phyloP scores from a whole-genome alignment of 768 basidiomycete genomes.

The Phanerochaete carnosa region DNA sequence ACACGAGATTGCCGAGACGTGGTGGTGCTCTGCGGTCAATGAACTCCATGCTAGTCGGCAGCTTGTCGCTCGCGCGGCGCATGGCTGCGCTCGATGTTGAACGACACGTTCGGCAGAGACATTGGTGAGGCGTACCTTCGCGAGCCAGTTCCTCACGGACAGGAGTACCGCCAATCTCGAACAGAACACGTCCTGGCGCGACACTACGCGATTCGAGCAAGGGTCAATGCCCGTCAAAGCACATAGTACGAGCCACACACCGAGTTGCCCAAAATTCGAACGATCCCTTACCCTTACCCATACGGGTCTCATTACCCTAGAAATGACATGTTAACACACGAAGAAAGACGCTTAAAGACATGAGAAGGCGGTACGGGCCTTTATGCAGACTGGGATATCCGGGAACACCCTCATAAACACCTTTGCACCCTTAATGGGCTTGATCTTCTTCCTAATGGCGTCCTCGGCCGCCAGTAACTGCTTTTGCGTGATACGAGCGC shows the following conservation, averaged over 20 bases:
- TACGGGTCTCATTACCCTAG: slow-evolving; percentile 98
- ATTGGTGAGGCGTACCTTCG: slow-evolving; percentile 57
- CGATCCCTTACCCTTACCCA: slow-evolving; percentile 98
- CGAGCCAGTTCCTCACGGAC: slow-evolving; percentile 91
- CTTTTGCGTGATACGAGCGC: slow-evolving; percentile 81
- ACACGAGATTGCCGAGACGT: slow-evolving; percentile 64
- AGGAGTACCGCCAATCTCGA: slow-evolving; percentile 88
- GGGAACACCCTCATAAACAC: slow-evolving; percentile 91
- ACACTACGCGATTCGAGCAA: slow-evolving; percentile 49
- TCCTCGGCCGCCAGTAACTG: slow-evolving; percentile 86
- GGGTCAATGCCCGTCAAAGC: neutral
- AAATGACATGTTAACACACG: neutral
- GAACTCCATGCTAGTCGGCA: slow-evolving; percentile 88
- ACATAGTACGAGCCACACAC: slow-evolving; percentile 38
- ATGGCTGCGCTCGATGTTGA: slow-evolving; percentile 52
- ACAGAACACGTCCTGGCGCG: slow-evolving; percentile 83
- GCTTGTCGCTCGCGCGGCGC: slow-evolving; percentile 80
- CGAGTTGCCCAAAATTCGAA: slow-evolving; percentile 98
- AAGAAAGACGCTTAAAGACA: neutral
- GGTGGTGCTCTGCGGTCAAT: slow-evolving; percentile 67
- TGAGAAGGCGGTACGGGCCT: slow-evolving; percentile 46
- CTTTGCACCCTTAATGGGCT: slow-evolving; percentile 84
- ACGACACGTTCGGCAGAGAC: neutral
- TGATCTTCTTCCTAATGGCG: slow-evolving; percentile 86
- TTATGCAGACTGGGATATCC: slow-evolving; percentile 95